phyloP scores from a whole-genome alignment of 768 basidiomycete genomes.

The Lactarius vividus region DNA sequence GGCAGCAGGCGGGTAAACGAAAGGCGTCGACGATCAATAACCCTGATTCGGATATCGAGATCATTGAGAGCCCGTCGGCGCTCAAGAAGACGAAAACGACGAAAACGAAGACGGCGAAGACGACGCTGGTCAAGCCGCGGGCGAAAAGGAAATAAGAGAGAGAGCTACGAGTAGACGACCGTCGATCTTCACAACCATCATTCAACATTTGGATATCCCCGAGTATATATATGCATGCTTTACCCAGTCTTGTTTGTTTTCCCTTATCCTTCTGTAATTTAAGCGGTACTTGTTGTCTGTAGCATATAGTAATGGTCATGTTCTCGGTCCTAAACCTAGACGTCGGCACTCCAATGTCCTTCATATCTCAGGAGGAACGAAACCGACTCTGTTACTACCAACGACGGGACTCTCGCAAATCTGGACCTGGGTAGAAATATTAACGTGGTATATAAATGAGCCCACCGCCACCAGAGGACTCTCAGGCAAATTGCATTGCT shows the following conservation, averaged over 20 bases:
- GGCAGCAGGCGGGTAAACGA: constrained; percentile 43
- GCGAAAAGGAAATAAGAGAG: constrained; percentile 29
- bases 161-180: no score
- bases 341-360: no score
- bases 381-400: no score
- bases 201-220: not conserved
- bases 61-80: constrained; percentile 31
- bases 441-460: no score
- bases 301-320: not conserved
- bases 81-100: constrained; percentile 31
- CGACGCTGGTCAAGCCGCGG: constrained; percentile 28
- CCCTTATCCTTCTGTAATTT: constrained; percentile 4
- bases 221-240: not conserved
- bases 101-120: constrained; percentile 23
- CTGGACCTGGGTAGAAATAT: no score
- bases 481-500: no score
- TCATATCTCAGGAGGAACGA: no score
- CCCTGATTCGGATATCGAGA: constrained; percentile 33
- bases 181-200: not conserved
- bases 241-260: not conserved
- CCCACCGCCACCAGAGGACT: no score
- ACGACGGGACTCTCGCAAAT: no score
- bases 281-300: constrained; percentile 9
- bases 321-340: not conserved
- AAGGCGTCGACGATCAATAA: constrained; percentile 39